Evolutionary conservation across 1,284 basidiomycete genomes (phyloP).

Genomic region (Cryptococcus sp.): DNA sequence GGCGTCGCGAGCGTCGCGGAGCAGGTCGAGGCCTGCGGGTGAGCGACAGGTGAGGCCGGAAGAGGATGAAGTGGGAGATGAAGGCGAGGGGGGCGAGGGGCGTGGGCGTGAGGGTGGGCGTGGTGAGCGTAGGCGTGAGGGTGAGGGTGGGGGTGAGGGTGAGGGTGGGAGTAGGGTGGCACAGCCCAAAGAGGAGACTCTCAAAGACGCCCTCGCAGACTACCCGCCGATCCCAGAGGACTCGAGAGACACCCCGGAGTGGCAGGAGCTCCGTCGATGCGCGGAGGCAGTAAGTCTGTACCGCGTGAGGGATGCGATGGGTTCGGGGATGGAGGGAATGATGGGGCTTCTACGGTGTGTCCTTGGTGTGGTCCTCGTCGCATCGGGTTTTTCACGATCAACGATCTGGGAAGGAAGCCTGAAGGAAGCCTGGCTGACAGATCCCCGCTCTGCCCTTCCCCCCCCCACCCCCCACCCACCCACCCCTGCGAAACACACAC

Average conservation of each 20-base stretch:
- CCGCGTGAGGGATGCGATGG: constrained; percentile 84
- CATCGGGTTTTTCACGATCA: too few species aligned
- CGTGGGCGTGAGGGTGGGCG: too few species aligned
- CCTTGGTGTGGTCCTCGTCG: too few species aligned
- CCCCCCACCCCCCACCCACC: too few species aligned
- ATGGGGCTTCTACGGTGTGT: constrained; percentile 72
- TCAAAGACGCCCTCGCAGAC: neutral
- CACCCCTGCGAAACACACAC: neutral
- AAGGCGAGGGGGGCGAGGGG: too few species aligned
- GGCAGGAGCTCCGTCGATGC: constrained; percentile 62
- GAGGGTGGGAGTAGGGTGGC: too few species aligned
- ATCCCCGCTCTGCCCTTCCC: too few species aligned
- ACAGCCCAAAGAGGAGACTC: too few species aligned
- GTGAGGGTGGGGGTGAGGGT: too few species aligned
- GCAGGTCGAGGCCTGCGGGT: neutral
- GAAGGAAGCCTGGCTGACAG: neutral
- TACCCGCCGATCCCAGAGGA: neutral
- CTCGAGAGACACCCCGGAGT: constrained; percentile 51
- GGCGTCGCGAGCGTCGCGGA: neutral
- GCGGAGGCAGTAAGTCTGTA: constrained; percentile 60
- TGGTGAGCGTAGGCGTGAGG: too few species aligned
- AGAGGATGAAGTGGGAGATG: neutral
- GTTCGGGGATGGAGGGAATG: constrained; percentile 73
- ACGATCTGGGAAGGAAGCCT: too few species aligned
- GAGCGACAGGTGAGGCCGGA: too few species aligned